Evolutionary conservation across 257 asterid species (phyloP), one percentile per base, ranked within the genome.

Genomic region (Mitragyna speciosa): DNA sequence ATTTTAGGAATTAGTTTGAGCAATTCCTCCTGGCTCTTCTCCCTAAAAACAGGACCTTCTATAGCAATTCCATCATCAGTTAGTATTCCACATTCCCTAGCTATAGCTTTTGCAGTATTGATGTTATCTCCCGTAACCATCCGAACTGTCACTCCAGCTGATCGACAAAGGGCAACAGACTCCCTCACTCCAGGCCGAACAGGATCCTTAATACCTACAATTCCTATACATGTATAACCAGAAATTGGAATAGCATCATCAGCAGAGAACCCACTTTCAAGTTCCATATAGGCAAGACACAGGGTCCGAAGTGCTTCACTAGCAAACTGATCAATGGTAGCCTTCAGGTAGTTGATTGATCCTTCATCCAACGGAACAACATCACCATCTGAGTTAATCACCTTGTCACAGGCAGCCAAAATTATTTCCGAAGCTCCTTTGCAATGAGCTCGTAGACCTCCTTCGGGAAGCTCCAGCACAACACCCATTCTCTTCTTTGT

Each of bases 51-150:
- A 1, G 98, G 95, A 77, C 99, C 99, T 86, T 95, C 99, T 56
- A 95, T 93, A 47, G 97, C 98, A 36, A 95, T 83, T 58, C 98
- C 99, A 73, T 90, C 98, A 49, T 95, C 94, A 16, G 99, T 93
- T 69, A 95, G 91, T 82, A 95, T 95, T 72, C 99, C 98, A 83
- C 99, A 95, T 89, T 95, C 99, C 80, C 89, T 88, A 75, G 99
- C 99, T 75, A 94, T 94, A 52, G 98, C 97, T 79, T 85, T 93
- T 11, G 98, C 98, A 30, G 98, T 94, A 74, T 93, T 93, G 64
- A 95, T 92, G 77, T 95, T 93, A 70, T 95, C 99, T 79, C 99
- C 99, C 2, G 99, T 95, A 3, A 95, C 99, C 99, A 95, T 95
- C 61, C 99, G 85, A 24, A 95, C 99, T 49, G 89, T 88, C 7